A percentile compares a stretch with the other conserved stretches of the same genome.
Conservation (phyloP, 176 grass and related monocot species). For the Carex scoparia region DNA sequence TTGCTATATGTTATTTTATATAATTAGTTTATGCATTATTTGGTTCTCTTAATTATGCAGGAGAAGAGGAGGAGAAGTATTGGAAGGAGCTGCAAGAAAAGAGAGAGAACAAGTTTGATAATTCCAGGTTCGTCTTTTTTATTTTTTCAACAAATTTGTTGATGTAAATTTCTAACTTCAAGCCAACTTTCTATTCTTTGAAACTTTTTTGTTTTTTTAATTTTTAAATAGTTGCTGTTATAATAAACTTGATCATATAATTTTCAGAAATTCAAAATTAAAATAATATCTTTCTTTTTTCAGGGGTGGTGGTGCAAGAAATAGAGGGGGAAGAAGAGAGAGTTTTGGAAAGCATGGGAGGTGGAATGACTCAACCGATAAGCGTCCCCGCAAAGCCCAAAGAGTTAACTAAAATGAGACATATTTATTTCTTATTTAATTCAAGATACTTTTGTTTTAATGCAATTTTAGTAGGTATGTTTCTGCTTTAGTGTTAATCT, state of each 20-base stretch:
- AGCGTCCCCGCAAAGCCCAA: not conserved
- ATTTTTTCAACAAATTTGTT: not conserved
- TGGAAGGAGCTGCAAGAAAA: slow-evolving; percentile 42
- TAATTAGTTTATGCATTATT: slow-evolving; percentile 16
- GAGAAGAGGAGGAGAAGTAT: slow-evolving; percentile 85
- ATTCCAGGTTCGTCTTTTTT: not conserved
- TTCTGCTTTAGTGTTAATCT: not conserved
- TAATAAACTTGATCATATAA: not conserved
- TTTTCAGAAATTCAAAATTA: slow-evolving; percentile 5
- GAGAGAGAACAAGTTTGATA: slow-evolving; percentile 9
- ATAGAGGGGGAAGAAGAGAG: slow-evolving; percentile 20
- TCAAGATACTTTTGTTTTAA: not conserved
- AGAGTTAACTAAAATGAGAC: slow-evolving; percentile 14
- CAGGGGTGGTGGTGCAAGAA: slow-evolving; percentile 8
- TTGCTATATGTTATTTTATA: not conserved
- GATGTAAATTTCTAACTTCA: not conserved
- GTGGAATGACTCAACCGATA: slow-evolving; percentile 9
- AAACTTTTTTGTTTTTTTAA: not conserved
- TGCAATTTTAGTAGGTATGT: slow-evolving; percentile 1
- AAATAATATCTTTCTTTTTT: not conserved
- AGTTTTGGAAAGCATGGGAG: slow-evolving; percentile 12
- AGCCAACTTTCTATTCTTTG: not conserved
- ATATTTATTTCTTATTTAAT: not conserved
- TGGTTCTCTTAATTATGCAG: slow-evolving; percentile 34
- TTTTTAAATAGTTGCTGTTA: not conserved